Conservation (phyloP, 305 asterid genomes). For the Ruellia speciosa region DNA sequence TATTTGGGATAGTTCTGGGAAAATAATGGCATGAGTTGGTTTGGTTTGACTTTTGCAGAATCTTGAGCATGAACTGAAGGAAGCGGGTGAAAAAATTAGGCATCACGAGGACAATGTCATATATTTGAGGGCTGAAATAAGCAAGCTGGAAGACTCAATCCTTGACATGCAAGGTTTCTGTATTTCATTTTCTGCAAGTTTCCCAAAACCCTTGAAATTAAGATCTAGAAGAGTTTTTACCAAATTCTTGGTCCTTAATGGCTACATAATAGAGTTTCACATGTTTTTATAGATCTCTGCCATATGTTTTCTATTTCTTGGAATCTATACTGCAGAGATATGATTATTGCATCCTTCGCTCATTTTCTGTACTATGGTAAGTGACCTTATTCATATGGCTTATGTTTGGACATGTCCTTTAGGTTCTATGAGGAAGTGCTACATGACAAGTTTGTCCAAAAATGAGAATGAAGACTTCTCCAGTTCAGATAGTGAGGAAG, state of each 20-base stretch:
- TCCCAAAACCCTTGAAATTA: background rate
- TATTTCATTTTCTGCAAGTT: background rate
- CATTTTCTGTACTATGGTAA: constrained; percentile 2
- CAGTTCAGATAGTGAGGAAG: constrained; percentile 34
- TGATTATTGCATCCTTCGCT: background rate
- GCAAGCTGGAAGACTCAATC: constrained; percentile 47
- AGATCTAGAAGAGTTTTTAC: constrained; percentile 3
- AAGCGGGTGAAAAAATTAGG: constrained; percentile 46
- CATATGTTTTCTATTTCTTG: background rate
- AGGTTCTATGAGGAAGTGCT: constrained; percentile 55
- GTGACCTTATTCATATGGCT: background rate
- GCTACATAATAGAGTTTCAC: background rate
- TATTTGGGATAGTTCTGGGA: background rate
- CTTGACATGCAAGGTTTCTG: constrained; percentile 48
- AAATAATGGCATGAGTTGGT: constrained; percentile 16
- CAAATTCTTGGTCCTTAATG: no score
- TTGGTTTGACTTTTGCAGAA: constrained; percentile 38
- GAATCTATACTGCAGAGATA: background rate
- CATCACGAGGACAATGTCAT: constrained; percentile 52
- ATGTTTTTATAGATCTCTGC: background rate
- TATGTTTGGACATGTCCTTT: background rate
- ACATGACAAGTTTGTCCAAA: constrained; percentile 20
- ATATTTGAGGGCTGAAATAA: constrained; percentile 34
- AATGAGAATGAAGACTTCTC: constrained; percentile 29
- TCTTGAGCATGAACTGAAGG: constrained; percentile 50